These are phyloP conservation scores for Mayamaea pseudoterrestris DNA, from an alignment of 108 stramenopile genomes.

Conservation along the genomic window DNA sequence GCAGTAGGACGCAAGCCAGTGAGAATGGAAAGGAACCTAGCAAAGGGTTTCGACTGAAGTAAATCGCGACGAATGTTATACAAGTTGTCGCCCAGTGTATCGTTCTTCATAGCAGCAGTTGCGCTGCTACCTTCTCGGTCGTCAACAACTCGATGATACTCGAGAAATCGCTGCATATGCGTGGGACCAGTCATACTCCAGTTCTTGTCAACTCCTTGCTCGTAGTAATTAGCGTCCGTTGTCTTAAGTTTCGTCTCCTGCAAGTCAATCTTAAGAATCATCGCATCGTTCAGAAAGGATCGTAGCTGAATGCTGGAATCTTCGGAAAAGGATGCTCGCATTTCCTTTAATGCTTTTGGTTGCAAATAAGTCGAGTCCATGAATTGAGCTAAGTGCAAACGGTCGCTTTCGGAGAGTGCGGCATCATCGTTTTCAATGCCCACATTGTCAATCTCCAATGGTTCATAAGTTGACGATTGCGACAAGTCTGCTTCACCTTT, in stretches of 20 bases:
- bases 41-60: constrained; percentile 48
- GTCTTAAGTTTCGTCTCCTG: constrained; percentile 1
- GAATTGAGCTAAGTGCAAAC: constrained; percentile 46
- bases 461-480: not conserved
- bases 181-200: constrained; percentile 88
- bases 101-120: constrained; percentile 6
- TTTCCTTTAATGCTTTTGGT: constrained; percentile 44
- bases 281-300: constrained; percentile 47
- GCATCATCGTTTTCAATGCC: constrained; percentile 4
- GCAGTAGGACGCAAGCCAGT: constrained; percentile 55
- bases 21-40: constrained; percentile 33
- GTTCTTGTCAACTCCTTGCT: constrained; percentile 35
- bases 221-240: constrained; percentile 40
- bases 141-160: constrained; percentile 16
- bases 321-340: constrained; percentile 56
- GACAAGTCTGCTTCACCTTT: constrained; percentile 40
- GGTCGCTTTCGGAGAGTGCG: constrained; percentile 36
- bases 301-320: constrained; percentile 75
- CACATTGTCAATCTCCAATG: constrained; percentile 7
- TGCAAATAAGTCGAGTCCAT: constrained; percentile 49
- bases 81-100: constrained; percentile 15
- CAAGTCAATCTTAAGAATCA: constrained; percentile 26
- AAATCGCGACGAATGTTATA: constrained; percentile 33
- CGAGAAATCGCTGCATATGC: constrained; percentile 87
- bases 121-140: not conserved